Evolutionary conservation across 306 rosid genomes (phyloP).

Genomic region (Trifolium dubium): DNA sequence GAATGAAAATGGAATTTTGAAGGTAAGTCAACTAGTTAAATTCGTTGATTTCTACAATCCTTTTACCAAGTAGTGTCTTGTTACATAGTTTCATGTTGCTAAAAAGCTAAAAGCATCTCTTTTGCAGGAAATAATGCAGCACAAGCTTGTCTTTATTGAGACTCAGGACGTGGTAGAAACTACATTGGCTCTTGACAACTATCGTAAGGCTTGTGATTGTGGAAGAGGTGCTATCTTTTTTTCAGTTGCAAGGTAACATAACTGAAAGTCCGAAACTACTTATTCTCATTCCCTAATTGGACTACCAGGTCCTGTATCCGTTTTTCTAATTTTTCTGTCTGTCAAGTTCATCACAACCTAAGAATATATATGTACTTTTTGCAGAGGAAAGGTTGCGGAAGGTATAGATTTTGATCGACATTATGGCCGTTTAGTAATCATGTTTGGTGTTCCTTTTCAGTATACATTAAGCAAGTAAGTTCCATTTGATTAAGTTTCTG

Average conservation of each 20-base stretch:
- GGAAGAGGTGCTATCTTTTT: constrained; percentile 98
- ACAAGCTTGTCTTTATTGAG: constrained; percentile 92
- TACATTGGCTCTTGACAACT: constrained; percentile 94
- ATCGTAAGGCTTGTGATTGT: constrained; percentile 96
- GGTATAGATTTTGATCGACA: constrained; percentile 94
- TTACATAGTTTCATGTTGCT: constrained; percentile 34
- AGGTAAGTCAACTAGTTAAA: constrained; percentile 54
- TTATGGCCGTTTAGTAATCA: constrained; percentile 88
- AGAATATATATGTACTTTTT: constrained; percentile 23
- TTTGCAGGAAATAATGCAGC: constrained; percentile 95
- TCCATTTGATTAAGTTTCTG: constrained; percentile 21
- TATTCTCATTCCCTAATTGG: too few relatives aligned
- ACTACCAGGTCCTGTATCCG: too few relatives aligned
- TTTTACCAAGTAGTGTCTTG: constrained; percentile 1
- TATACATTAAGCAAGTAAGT: constrained; percentile 95
- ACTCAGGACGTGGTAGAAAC: constrained; percentile 98
- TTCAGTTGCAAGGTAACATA: constrained; percentile 86
- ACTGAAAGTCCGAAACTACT: constrained; percentile 23
- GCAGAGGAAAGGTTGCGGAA: constrained; percentile 93
- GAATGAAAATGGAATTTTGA: constrained; percentile 91
- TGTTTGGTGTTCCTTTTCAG: constrained; percentile 95
- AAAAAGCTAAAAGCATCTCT: constrained; percentile 39
- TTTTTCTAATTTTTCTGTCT: too few relatives aligned
- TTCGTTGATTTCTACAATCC: constrained; percentile 27
- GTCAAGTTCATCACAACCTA: constrained; percentile 16